Percentiles rank a stretch among this genome's conserved stretches.
Conservation (phyloP, 176 grass and related monocot genomes). For the Dactylis glomerata region DNA sequence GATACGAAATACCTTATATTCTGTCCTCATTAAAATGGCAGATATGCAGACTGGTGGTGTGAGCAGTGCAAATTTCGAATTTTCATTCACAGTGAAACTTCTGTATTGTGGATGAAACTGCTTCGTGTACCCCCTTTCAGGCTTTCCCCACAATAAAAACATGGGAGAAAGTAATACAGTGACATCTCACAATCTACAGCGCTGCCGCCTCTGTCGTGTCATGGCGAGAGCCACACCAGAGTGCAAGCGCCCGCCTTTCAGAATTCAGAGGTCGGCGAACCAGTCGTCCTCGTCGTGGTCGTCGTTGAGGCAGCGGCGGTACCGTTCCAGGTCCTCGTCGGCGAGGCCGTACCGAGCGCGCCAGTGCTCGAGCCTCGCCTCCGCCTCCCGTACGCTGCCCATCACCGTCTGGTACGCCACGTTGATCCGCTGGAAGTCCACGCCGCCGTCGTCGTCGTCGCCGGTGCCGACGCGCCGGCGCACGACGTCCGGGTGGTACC, state of each 20-base stretch:
- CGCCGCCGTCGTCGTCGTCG: neutral
- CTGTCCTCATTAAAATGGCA: too few relatives aligned
- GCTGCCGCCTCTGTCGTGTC: neutral
- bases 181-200: neutral
- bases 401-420: constrained; percentile 47
- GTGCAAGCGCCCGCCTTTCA: neutral
- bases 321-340: constrained; percentile 37
- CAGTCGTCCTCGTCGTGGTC: neutral
- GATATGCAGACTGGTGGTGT: too few relatives aligned
- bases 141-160: neutral
- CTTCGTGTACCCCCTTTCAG: neutral
- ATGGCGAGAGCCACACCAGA: neutral
- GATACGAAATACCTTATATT: too few relatives aligned
- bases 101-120: neutral
- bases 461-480: neutral
- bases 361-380: constrained; percentile 44
- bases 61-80: too few relatives aligned
- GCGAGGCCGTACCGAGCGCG: constrained; percentile 34
- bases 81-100: neutral
- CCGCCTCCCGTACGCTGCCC: constrained; percentile 32
- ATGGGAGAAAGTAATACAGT: neutral
- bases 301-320: neutral
- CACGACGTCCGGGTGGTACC: constrained; percentile 39
- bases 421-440: constrained; percentile 41
- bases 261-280: constrained; percentile 22